phyloP scores from a whole-genome alignment of 768 basidiomycete genomes.

The Mycena polygramma region DNA sequence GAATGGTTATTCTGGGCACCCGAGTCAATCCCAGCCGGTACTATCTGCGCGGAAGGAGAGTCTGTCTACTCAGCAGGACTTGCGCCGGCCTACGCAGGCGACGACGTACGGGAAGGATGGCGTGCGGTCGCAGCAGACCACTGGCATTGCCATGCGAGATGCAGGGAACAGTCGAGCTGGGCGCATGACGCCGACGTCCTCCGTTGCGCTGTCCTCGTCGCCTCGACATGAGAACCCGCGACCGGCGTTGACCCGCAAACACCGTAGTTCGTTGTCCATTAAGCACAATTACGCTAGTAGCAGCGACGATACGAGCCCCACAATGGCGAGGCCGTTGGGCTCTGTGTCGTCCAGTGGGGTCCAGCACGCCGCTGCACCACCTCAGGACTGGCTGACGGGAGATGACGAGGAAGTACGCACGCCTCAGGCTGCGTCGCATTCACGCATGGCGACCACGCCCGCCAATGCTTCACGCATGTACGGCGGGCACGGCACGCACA shows the following conservation, averaged over 20 bases:
- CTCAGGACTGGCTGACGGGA: conserved; percentile 82
- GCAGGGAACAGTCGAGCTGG: conserved; percentile 30
- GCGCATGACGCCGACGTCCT: conserved; percentile 22
- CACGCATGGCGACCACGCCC: conserved; percentile 33
- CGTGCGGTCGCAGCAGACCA: conserved; percentile 69
- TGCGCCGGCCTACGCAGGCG: conserved; percentile 39
- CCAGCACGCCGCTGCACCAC: conserved; percentile 22
- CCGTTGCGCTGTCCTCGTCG: conserved; percentile 15
- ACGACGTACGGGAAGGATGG: conserved; percentile 50
- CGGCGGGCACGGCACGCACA: neutral
- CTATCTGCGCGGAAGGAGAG: conserved; percentile 26
- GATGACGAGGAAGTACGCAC: conserved; percentile 53
- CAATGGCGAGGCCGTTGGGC: neutral
- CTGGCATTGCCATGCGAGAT: conserved; percentile 66
- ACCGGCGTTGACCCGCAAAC: conserved; percentile 64
- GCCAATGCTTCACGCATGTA: conserved; percentile 21
- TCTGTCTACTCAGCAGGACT: conserved; percentile 19
- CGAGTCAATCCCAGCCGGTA: conserved; percentile 16
- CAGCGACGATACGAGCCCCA: conserved; percentile 18
- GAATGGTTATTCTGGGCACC: conserved; percentile 22
- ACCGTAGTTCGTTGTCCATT: conserved; percentile 61
- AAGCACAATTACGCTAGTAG: conserved; percentile 48
- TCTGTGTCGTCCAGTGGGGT: conserved; percentile 24
- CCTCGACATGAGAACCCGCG: conserved; percentile 41
- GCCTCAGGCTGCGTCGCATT: conserved; percentile 28